phyloP scores from a whole-genome alignment of 139 green algal species.

The Chlorella sp. region DNA sequence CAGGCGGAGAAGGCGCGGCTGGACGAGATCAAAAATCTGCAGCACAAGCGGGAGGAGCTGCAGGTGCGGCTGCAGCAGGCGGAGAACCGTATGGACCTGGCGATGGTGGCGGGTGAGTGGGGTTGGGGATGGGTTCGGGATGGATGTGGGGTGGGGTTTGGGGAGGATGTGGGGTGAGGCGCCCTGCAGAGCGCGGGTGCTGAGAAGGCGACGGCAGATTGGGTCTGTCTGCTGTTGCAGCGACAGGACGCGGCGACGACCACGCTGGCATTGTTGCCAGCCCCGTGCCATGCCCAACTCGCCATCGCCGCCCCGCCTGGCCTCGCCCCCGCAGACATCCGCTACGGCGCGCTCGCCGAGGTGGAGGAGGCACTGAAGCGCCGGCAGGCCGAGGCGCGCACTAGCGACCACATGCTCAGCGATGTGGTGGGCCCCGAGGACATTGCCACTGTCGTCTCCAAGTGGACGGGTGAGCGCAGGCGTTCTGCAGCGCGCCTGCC shows the following conservation, averaged over 20 bases:
- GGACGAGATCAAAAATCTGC: constrained; percentile 64
- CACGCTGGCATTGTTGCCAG: background rate
- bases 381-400: constrained; percentile 19
- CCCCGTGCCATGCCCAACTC: no score
- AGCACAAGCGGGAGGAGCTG: constrained; percentile 77
- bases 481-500: no score
- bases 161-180: background rate
- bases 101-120: constrained; percentile 54
- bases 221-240: background rate
- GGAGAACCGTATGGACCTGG: constrained; percentile 76
- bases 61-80: constrained; percentile 72
- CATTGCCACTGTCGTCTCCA: constrained; percentile 78
- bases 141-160: background rate
- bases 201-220: constrained; percentile 59
- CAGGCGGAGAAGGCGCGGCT: constrained; percentile 73
- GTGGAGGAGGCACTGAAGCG: constrained; percentile 71
- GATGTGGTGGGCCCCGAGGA: constrained; percentile 84
- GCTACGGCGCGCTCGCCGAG: constrained; percentile 71
- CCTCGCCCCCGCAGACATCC: constrained; percentile 17
- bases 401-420: constrained; percentile 74
- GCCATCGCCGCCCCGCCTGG: no score
- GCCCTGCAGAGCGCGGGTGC: background rate
- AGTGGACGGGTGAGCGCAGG: constrained; percentile 92
- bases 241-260: background rate
- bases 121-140: no score